Base-by-base conservation (phyloP, 371 early-diverging fungal species). In the Zancudomyces culisetae region DNA sequence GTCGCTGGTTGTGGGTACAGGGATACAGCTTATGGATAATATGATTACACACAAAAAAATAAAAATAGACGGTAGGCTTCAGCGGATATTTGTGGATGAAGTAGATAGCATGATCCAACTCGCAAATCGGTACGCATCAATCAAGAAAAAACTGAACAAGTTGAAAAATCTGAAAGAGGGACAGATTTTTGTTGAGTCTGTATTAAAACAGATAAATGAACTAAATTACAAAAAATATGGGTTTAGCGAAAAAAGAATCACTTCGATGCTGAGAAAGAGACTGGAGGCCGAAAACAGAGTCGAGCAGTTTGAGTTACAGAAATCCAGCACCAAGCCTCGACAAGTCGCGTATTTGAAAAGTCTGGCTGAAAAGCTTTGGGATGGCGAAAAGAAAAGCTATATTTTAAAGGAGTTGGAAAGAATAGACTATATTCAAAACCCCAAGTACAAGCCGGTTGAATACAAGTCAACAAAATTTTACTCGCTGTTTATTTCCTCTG, bases 31-130 rank as follows among this genome's bases (percentile, higher is more conserved):
- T 0, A 26, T 55, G 2, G 57, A 64, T 29, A 29, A 60, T 23
- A 21, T 56, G 8, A 23, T 51, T 3, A 26, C 30, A 40, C 8
- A 4, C 2, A 6, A 8, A n/a, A 6, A 3, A 28, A 45, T 53
- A 10, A 20, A 28, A 6, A 27, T 43, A 22, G 23, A 4, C 22
- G 2, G 21, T 3, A 6, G 45, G 6, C 26, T 53, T 12, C 19
- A 56, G 27, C 28, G 54, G 18, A 46, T 66, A 39, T 52, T 64
- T 1, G 27, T 66, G 12, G 66, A 66, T 26, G 66, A 66, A 52
- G 42, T 66, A 19, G 66, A 66, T 28, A 49, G 29, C 2, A 40
- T 64, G 26, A 49, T 66, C n/a, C 10, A 41, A 15, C 40, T 66
- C 42, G 58, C 60, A 1, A 51, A 57, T 13, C 53, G 50, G 3